Percentiles rank a stretch among this genome's conserved stretches.
phyloP scores from a whole-genome alignment of 2,329 filamentous ascomycete species.

The Simplicillium aogashimaense region DNA sequence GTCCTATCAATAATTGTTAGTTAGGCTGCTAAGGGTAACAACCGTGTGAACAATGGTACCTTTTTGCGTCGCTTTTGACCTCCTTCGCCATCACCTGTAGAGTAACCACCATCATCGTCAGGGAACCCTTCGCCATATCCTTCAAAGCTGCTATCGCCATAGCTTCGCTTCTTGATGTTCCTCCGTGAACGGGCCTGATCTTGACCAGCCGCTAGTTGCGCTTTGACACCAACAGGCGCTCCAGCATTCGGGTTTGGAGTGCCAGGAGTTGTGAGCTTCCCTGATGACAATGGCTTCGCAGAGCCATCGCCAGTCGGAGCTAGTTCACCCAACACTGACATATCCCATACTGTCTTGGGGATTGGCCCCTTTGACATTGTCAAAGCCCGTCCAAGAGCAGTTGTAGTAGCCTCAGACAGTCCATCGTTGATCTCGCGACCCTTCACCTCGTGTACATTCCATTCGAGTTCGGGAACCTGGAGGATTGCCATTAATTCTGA shows the following conservation, averaged over 20 bases:
- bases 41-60: slow-evolving; percentile 24
- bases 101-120: slow-evolving; percentile 59
- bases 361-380: slow-evolving; percentile 49
- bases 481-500: slow-evolving; percentile 45
- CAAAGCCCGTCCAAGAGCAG: slow-evolving; percentile 38
- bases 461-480: slow-evolving; percentile 42
- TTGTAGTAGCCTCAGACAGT: slow-evolving; percentile 31
- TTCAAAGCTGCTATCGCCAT: slow-evolving; percentile 64
- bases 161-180: slow-evolving; percentile 62
- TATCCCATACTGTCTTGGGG: slow-evolving; percentile 45
- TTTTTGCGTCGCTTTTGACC: slow-evolving; percentile 57
- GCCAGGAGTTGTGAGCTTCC: slow-evolving; percentile 40
- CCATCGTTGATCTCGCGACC: slow-evolving; percentile 46
- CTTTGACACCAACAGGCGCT: slow-evolving; percentile 24
- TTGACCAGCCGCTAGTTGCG: slow-evolving; percentile 24
- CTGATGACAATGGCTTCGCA: slow-evolving; percentile 28
- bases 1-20: slow-evolving; percentile 25
- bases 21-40: background rate
- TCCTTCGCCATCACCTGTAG: slow-evolving; percentile 62
- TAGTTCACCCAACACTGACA: slow-evolving; percentile 47
- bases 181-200: slow-evolving; percentile 51
- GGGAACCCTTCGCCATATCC: slow-evolving; percentile 64
- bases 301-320: slow-evolving; percentile 28
- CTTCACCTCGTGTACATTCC: slow-evolving; percentile 43
- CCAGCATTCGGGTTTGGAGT: slow-evolving; percentile 34